Evolutionary conservation across 495 filamentous ascomycete species (phyloP), one percentile per base, ranked within the genome.

Genomic region (Hypoxylon subgilvum): DNA sequence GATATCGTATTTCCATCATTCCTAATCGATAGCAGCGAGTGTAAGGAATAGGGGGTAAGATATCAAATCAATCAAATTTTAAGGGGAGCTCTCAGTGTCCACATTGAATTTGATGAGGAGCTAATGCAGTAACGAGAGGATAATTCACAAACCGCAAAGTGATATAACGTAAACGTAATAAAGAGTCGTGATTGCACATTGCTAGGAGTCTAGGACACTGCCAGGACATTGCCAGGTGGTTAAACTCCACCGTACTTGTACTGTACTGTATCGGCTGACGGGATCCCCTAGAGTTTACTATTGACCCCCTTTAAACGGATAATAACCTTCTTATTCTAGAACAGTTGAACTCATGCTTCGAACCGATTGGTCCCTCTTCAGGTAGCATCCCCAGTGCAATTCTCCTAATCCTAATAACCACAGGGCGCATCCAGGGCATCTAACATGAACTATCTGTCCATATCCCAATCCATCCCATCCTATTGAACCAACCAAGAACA

Each of bases 331-430:
- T 57, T 6, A 47, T 57, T 58, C 54, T 54, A 58, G 53, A 51
- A 47, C 30, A 32, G 43, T 43, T 36, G 38, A 12, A n/a, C n/a
- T 32, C 25, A 19, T 32, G 38, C 41, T 25, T 52, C 32, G 35
- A 40, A 42, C 54, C 51, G 61, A 64, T 64, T 64, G 61, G 61
- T 22, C 32, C n/a, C n/a, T n/a, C n/a, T n/a, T n/a, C n/a, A n/a
- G n/a, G n/a, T n/a, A n/a, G n/a, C n/a, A 64, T 64, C 59, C 60
- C 43, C 23, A 57, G 28, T 44, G 48, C 43, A 53, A 63, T 43
- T 63, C 41, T 48, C 41, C 25, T 49, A 55, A 35, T 49, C 48
- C 21, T 42, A 35, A 39, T 42, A 39, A 47, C 28, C 48, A 35
- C 25, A 10, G 3, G 7, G n/a, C 9, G n/a, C n/a, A 34, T 34